Conservation (phyloP, 352 stramenopile genomes). For the Saprolegnia diclina region DNA sequence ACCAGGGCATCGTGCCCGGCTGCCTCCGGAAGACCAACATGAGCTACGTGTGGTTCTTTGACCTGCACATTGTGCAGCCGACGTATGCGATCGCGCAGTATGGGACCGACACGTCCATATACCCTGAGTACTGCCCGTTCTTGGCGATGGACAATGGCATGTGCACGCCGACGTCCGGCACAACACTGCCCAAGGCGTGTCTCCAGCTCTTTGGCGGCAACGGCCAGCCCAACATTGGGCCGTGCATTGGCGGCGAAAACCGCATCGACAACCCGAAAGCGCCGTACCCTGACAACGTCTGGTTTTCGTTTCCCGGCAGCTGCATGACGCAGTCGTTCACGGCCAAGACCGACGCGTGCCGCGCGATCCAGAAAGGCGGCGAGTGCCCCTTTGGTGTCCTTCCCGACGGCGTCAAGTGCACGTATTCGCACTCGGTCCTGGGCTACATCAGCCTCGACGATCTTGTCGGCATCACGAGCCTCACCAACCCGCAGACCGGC, state of each 20-base stretch:
- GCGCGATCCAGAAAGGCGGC: conserved; percentile 35
- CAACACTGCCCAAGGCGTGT: conserved; percentile 35
- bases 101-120: conserved; percentile 30
- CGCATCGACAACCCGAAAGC: conserved; percentile 40
- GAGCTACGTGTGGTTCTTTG: conserved; percentile 65
- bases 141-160: conserved; percentile 59
- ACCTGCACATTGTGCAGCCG: conserved; percentile 55
- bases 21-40: conserved; percentile 69
- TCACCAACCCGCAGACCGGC: conserved; percentile 31
- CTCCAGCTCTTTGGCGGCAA: conserved; percentile 47
- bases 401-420: conserved; percentile 48
- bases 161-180: conserved; percentile 38
- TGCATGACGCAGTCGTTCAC: conserved; percentile 41
- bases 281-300: conserved; percentile 57
- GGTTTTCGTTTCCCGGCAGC: conserved; percentile 61
- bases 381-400: conserved; percentile 40
- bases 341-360: conserved; percentile 51
- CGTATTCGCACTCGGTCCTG: conserved; percentile 51
- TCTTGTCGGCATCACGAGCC: conserved; percentile 51
- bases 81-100: conserved; percentile 46
- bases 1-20: conserved; percentile 34
- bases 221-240: conserved; percentile 40
- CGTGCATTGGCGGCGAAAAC: conserved; percentile 42
- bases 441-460: conserved; percentile 53
- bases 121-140: conserved; percentile 47